Evolutionary conservation across 148 eudicot species (phyloP).

Genomic region (Persicaria tinctoria): DNA sequence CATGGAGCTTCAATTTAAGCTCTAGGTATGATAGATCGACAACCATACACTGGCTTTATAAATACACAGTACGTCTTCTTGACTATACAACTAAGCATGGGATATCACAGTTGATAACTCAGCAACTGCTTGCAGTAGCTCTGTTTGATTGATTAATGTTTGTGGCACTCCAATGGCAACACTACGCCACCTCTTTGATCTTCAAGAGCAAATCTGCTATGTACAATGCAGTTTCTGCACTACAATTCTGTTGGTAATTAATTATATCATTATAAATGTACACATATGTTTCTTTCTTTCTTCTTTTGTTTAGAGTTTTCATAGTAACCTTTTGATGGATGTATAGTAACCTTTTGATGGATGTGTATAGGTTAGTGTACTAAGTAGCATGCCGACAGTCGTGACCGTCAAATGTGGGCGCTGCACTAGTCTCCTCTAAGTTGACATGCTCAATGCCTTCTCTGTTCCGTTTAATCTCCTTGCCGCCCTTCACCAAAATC

Average conservation of each 20-base stretch:
- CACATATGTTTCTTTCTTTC: background rate
- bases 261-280: background rate
- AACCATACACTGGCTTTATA: no score
- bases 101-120: no score
- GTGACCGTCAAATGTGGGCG: constrained; percentile 85
- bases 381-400: constrained; percentile 62
- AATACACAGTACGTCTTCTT: no score
- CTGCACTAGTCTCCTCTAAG: constrained; percentile 69
- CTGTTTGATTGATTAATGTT: background rate
- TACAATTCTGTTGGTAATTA: constrained; percentile 69
- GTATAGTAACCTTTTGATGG: no score
- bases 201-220: constrained; percentile 80
- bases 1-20: no score
- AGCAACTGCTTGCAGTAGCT: background rate
- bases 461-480: constrained; percentile 63
- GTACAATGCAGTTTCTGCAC: constrained; percentile 79
- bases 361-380: constrained; percentile 68
- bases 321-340: background rate
- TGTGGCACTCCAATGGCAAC: constrained; percentile 19
- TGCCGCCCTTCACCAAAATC: constrained; percentile 44
- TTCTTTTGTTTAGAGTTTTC: background rate
- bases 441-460: constrained; percentile 71
- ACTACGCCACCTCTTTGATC: constrained; percentile 28
- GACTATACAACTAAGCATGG: no score
- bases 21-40: no score